phyloP scores from a whole-genome alignment of 192 early-diverging fungal species.

The Mortierella claussenii region DNA sequence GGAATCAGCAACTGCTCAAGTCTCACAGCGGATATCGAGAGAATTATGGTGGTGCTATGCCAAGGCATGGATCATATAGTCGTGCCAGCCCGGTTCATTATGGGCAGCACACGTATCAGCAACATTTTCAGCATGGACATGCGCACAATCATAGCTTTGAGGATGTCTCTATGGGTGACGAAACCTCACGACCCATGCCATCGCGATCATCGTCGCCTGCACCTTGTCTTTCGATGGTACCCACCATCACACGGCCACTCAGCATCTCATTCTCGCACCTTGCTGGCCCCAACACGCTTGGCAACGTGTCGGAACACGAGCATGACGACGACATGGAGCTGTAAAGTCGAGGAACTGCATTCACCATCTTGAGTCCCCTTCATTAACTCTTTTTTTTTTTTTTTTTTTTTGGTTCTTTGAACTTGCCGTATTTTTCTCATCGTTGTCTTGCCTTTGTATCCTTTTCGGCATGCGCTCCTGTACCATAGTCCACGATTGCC shows the following conservation, averaged over 20 bases:
- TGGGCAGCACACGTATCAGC: conserved; percentile 11
- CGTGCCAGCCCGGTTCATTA: conserved; percentile 15
- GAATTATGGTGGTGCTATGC: background rate
- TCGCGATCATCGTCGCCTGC: conserved; percentile 37
- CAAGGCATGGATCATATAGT: conserved; percentile 7
- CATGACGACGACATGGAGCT: conserved; percentile 52
- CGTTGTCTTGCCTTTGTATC: no score
- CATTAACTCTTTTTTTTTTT: background rate
- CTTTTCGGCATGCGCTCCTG: no score
- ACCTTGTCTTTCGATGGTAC: conserved; percentile 43
- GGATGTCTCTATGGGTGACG: conserved; percentile 45
- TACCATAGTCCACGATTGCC: background rate
- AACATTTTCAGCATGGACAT: background rate
- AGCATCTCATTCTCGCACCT: conserved; percentile 47
- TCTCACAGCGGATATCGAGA: conserved; percentile 24
- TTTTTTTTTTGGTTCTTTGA: background rate
- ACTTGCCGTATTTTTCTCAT: background rate
- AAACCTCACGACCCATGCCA: conserved; percentile 6
- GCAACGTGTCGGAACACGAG: conserved; percentile 37
- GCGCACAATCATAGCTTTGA: conserved; percentile 16
- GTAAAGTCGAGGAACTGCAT: no score
- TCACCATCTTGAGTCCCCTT: no score
- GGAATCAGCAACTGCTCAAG: conserved; percentile 35
- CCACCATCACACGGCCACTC: conserved; percentile 27
- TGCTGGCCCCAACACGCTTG: conserved; percentile 25